phyloP scores from a whole-genome alignment of 306 rosid species.

The Ceratonia siliqua region DNA sequence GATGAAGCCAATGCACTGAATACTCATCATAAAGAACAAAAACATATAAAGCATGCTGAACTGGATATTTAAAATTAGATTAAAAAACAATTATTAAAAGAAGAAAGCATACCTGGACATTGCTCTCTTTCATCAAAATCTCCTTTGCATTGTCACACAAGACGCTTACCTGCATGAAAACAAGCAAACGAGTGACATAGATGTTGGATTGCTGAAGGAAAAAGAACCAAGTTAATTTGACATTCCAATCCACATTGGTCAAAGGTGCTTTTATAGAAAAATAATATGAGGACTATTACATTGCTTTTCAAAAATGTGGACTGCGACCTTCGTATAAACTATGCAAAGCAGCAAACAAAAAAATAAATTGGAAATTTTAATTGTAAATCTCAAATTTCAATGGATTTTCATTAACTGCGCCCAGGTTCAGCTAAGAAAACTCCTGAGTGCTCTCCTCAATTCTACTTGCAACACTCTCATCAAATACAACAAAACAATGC shows the following conservation, averaged over 20 bases:
- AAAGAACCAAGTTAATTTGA: not conserved
- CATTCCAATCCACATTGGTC: not conserved
- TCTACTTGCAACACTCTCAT: not conserved
- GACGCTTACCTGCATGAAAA: slow-evolving; percentile 59
- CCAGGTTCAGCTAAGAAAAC: not conserved
- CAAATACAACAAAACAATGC: not conserved
- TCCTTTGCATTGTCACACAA: slow-evolving; percentile 93
- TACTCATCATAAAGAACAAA: not conserved
- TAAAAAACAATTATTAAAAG: not conserved
- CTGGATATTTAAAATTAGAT: not conserved
- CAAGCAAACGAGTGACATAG: slow-evolving; percentile 8
- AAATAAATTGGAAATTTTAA: slow-evolving; percentile 12
- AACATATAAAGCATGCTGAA: not conserved
- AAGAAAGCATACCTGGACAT: slow-evolving; percentile 67
- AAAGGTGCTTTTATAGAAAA: not conserved
- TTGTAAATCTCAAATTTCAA: not conserved
- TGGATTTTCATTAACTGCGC: not conserved
- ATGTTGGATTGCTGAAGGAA: not conserved
- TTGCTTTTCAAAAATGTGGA: slow-evolving; percentile 14
- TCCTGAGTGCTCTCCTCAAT: not conserved
- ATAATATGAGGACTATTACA: not conserved
- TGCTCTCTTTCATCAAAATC: slow-evolving; percentile 92
- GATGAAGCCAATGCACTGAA: slow-evolving; percentile 5
- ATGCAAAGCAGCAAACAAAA: not conserved
- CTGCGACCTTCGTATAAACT: not conserved